These are phyloP conservation scores for Zygoascus sp. DNA, from an alignment of 1,139 yeast species.

Conservation along the genomic window DNA sequence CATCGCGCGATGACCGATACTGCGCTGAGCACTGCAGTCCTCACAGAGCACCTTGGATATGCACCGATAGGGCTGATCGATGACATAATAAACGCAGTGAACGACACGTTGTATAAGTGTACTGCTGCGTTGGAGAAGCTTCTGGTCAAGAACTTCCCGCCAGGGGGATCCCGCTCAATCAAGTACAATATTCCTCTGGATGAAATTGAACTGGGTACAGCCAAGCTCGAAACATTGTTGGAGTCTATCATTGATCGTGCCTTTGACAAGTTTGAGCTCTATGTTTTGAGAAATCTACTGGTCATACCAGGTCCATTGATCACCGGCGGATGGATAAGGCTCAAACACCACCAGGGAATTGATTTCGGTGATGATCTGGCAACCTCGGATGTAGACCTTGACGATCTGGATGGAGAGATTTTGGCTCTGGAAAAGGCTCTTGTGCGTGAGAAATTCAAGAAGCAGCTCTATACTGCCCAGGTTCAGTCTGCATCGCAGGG, in stretches of 20 bases:
- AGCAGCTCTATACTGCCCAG: background rate
- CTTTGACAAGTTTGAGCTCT: slow-evolving; percentile 83
- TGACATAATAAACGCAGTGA: slow-evolving; percentile 85
- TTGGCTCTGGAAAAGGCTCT: slow-evolving; percentile 41
- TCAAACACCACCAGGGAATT: slow-evolving; percentile 64
- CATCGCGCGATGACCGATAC: slow-evolving; percentile 7
- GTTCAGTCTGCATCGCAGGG: slow-evolving; percentile 33
- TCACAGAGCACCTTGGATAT: slow-evolving; percentile 83
- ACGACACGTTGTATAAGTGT: slow-evolving; percentile 78
- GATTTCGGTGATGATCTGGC: slow-evolving; percentile 30
- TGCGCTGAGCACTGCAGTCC: slow-evolving; percentile 41
- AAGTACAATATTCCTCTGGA: slow-evolving; percentile 14
- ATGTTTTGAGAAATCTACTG: slow-evolving; percentile 71
- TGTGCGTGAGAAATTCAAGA: slow-evolving; percentile 1
- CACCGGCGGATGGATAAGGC: slow-evolving; percentile 59
- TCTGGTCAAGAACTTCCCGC: slow-evolving; percentile 34
- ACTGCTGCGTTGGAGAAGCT: slow-evolving; percentile 74
- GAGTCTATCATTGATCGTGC: slow-evolving; percentile 78
- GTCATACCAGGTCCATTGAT: slow-evolving; percentile 66
- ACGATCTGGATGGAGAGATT: slow-evolving; percentile 39
- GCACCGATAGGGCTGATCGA: slow-evolving; percentile 85
- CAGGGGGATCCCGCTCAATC: slow-evolving; percentile 11
- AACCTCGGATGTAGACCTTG: slow-evolving; percentile 26
- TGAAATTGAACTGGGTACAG: slow-evolving; percentile 74
- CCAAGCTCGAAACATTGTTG: slow-evolving; percentile 69